phyloP scores from a whole-genome alignment of 148 eudicot genomes.

The Rhododendron vialii region DNA sequence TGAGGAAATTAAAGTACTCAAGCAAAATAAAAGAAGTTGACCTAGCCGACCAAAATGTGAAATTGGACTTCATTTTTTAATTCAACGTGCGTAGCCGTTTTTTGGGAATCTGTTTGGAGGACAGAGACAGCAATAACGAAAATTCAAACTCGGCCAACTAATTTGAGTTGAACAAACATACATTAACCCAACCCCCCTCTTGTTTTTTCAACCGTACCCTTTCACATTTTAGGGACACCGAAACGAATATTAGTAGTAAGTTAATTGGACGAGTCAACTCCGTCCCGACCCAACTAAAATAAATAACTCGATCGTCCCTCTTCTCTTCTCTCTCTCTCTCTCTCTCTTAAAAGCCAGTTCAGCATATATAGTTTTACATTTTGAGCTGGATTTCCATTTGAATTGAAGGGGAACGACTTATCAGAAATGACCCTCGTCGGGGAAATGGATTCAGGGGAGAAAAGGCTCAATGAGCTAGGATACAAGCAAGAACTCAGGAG shows the following conservation, averaged over 20 bases:
- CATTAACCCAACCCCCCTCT: neutral
- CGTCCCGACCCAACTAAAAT: neutral
- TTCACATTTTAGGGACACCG: neutral
- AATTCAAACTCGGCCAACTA: neutral
- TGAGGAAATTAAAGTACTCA: too few species aligned
- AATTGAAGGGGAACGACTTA: neutral
- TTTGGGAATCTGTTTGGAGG: neutral
- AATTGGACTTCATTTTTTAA: neutral
- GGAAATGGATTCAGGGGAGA: conserved; percentile 56
- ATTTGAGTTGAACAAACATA: neutral
- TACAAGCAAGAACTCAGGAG: conserved; percentile 69
- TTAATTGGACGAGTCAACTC: neutral
- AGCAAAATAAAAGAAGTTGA: too few species aligned
- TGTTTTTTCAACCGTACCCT: neutral
- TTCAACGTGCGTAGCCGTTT: neutral
- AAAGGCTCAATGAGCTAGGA: conserved; percentile 60
- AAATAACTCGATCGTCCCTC: too few species aligned
- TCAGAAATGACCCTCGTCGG: neutral
- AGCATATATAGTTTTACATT: neutral
- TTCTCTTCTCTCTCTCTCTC: neutral
- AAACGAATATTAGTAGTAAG: neutral
- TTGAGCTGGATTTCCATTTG: neutral
- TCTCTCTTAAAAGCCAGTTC: neutral
- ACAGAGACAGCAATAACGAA: neutral
- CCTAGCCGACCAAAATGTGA: neutral